Base-by-base conservation (phyloP, 345 rosid species). In the Leavenworthia alabamica region DNA sequence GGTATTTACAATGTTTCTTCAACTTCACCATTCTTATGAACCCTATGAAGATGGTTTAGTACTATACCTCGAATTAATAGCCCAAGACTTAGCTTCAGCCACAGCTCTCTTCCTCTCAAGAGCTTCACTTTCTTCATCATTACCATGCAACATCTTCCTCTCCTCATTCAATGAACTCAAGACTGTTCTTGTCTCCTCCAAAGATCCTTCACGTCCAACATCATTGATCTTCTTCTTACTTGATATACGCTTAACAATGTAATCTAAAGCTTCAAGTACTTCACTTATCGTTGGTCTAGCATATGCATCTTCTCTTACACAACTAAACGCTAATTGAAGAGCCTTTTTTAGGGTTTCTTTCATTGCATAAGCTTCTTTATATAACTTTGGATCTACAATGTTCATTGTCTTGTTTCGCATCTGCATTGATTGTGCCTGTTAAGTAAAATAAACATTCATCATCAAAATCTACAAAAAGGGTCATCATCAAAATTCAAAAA, bases 301-400 rank as follows among this genome's bases (percentile, higher is more conserved):
- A 14, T 26, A 66, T 2, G 83, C 82, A 6, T 75, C 79, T 35
- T 81, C 85, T 35, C 54, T 51, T 26, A 82, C 14, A 61, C 95
- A 89, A 68, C 66, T 60, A 11, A 71, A 54, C 12, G 87, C 89
- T 42, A 92, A 56, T 35, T 82, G 81, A 11, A 89, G 9, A 19
- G 74, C 83, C 62, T 57, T 83, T 71, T 3, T 71, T n/a, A 84
- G 31, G 12, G 49, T 55, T 5, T 79, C 45, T 28, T 50, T 60
- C 12, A 83, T 24, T 54, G 45, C 74, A 37, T 32, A 59, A 16
- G 83, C 75, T 66, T 16, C 23, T 62, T 3, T 52, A 6, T 8
- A 3, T 40, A 91, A 74, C 71, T 4, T 9, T 20, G 90, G 86
- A 81, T 91, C 95, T 7, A 79, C 80, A 16, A 85, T 53, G 22